These are phyloP conservation scores for Chytriomyces confervae DNA, from an alignment of 192 early-diverging fungal genomes.

Conservation along the genomic window DNA sequence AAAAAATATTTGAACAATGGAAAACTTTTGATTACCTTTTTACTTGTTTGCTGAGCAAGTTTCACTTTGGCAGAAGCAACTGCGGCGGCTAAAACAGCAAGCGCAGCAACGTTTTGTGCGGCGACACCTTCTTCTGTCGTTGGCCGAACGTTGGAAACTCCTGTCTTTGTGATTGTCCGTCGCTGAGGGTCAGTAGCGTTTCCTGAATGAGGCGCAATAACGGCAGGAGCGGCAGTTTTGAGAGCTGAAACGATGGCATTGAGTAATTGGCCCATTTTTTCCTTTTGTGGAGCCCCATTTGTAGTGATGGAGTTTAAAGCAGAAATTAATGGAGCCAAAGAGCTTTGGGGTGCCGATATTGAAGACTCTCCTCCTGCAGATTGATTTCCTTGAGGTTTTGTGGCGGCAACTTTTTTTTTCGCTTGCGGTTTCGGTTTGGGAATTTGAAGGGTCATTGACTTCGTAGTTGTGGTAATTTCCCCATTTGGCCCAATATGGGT, in stretches of 20 bases:
- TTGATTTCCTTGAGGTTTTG: background rate
- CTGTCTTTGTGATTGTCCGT: too few relatives aligned
- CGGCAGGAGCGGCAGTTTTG: background rate
- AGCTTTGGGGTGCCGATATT: background rate
- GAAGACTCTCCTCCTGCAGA: background rate
- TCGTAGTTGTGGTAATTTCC: constrained; percentile 52
- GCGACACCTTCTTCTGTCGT: background rate
- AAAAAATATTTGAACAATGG: background rate
- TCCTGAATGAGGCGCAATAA: background rate
- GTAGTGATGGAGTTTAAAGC: background rate
- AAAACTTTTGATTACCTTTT: background rate
- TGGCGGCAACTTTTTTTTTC: background rate
- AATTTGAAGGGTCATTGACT: constrained; percentile 18
- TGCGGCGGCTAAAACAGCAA: constrained; percentile 25
- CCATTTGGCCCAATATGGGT: constrained; percentile 54
- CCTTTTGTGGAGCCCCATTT: background rate
- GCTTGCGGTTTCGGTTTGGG: constrained; percentile 10
- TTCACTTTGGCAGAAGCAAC: constrained; percentile 22
- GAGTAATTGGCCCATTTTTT: background rate
- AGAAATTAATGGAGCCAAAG: background rate
- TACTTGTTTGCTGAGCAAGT: background rate
- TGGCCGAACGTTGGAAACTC: too few relatives aligned
- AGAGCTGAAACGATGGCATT: constrained; percentile 10
- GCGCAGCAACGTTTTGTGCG: constrained; percentile 24
- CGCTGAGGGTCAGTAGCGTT: too few relatives aligned